Evolutionary conservation across 148 eudicot species (phyloP), one percentile per base, ranked within the genome.

Genomic region (Camellia lanceoleosa): DNA sequence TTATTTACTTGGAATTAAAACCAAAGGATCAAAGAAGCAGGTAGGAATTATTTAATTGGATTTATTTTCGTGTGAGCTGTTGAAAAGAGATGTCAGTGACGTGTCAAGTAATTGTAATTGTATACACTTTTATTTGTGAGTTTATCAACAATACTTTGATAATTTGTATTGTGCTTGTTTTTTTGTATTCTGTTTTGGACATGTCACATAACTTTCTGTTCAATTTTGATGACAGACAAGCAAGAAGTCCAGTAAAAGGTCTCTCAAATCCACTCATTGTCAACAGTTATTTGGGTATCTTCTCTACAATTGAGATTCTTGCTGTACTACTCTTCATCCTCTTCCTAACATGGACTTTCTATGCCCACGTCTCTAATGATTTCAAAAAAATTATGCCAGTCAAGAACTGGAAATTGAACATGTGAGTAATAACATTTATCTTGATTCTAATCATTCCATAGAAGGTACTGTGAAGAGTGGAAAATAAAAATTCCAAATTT

Each of bases 331-430:
- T 88, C 15, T 84, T 91, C 78, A 15, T 84, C 73, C 76, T 89
- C 74, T 85, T 93, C 76, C 81, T 95, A 4, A 87, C 79, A 69
- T 95, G 98, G 98, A 93, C 97, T 3, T 89, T 91, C 84, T 95
- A 95, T 68, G 47, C 65, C 55, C 90, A 84, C 78, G 78, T 95
- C 78, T 90, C 96, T 51, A 88, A 86, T 74, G 97, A 95, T 82
- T 91, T 83, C 84, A 82, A 81, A 85, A 95, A 89, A 84, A 83
- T 86, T 87, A 66, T 41, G 72, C 92, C 91, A 2, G 62, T 58
- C 64, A 91, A 91, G 79, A 52, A 85, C 38, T 69, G 89, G 81
- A 88, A 84, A 75, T 51, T 95, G 79, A 81, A 80, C 19, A 62
- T 79, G 98, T 95, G 80, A 93, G 98, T 87, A 3, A 0, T 6